Evolutionary conservation across 2,329 filamentous ascomycete species (phyloP), one percentile per base, ranked within the genome.

Genomic region (Ascochyta viciae-villosae): DNA sequence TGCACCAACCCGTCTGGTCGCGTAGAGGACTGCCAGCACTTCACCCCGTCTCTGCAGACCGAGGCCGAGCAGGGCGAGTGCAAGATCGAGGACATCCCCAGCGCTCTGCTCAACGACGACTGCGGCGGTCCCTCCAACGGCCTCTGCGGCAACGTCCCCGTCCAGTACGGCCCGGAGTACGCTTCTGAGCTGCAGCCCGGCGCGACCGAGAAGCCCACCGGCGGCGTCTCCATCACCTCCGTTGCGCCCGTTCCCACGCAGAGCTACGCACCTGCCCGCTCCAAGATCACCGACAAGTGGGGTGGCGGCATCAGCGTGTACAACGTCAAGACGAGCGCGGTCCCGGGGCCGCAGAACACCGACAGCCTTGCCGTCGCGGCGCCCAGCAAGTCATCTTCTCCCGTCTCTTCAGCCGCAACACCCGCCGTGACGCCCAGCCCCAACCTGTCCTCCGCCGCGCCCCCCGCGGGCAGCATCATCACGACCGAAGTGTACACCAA

Each of bases 11-110:
- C 68, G 0, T 87, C 85, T 9, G 93, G 93, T 31, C 68, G 80
- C 38, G 86, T 96, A 41, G 68, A 82, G 39, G 91, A 93, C 74
- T 97, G 93, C 78, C 77, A 85, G 0, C 65, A 95, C 27, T 96
- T 97, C 77, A 35, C 54, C 9, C 27, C 31, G 9, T 22, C 24
- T 24, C 80, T 96, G 51, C 87, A 93, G 72, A 76, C 76, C 48
- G 81, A 86, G 24, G 74, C 76, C 0, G 79, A 82, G 10, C 82
- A 84, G 68, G 65, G 72, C 1, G 65, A 84, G 54, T 96, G 92
- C 80, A 79, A 81, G 46, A 83, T 94, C 70, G 71, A 84, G 0
- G 40, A 61, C n/a, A 58, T 87, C 1, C 89, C 90, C 3, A 58
- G 75, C 0, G 63, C 70, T 0, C 73, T 95, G 19, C 69, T 74